These are phyloP conservation scores for Alternaria dauci DNA, from an alignment of 2,329 filamentous ascomycete species.

Conservation along the genomic window DNA sequence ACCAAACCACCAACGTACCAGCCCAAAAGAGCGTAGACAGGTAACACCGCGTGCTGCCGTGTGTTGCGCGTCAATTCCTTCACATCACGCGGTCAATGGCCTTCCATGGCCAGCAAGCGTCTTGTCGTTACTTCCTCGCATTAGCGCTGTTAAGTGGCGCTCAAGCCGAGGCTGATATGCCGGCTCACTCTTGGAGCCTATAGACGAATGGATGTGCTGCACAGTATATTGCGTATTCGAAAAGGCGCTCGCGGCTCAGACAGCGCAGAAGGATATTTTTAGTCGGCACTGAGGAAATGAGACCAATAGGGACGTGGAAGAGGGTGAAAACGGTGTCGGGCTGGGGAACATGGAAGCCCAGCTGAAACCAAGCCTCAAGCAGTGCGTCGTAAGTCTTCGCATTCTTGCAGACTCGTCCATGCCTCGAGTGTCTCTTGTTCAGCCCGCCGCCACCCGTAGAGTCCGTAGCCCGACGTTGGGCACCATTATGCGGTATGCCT, in stretches of 20 bases:
- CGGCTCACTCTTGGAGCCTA: background rate
- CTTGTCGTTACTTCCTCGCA: background rate
- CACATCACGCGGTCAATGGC: conserved; percentile 5
- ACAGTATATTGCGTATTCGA: background rate
- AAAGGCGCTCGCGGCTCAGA: background rate
- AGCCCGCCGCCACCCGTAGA: background rate
- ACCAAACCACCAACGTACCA: background rate
- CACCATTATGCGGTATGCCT: conserved; percentile 1
- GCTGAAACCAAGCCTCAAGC: background rate
- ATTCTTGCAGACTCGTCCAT: background rate
- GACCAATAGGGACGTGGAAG: background rate
- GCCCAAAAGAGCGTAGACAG: background rate
- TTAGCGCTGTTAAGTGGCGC: background rate
- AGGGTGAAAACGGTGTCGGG: background rate
- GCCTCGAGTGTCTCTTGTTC: background rate
- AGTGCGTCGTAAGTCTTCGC: background rate
- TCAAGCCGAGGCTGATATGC: background rate
- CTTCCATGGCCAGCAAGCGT: background rate
- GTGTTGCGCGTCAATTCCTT: conserved; percentile 17
- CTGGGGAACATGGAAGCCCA: background rate
- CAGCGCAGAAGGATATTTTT: background rate
- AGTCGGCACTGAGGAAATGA: background rate
- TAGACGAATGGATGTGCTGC: background rate
- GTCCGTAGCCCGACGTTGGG: background rate
- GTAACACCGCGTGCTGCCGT: conserved; percentile 5